Conservation (phyloP, 495 filamentous ascomycete species). For the Annulohypoxylon moriforme region DNA sequence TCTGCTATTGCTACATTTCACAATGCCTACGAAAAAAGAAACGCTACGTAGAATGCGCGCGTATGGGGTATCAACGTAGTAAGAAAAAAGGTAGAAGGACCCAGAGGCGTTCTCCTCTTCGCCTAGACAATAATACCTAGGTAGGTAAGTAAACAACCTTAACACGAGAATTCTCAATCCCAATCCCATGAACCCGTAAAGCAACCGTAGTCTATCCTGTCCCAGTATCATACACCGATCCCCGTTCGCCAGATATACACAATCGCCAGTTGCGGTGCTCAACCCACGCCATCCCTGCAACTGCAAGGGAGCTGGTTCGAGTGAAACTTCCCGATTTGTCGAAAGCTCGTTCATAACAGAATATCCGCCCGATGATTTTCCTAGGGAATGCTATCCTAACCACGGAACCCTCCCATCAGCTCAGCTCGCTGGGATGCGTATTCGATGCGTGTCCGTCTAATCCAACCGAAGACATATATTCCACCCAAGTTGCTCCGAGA, state of each 20-base stretch:
- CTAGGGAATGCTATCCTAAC: not conserved
- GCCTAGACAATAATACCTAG: constrained; percentile 13
- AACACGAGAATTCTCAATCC: not conserved
- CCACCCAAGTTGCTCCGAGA: not conserved
- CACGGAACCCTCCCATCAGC: not conserved
- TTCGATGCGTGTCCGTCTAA: constrained; percentile 17
- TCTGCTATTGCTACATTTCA: constrained; percentile 18
- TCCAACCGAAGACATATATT: constrained; percentile 3
- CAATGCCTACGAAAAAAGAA: not conserved
- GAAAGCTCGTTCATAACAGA: not conserved
- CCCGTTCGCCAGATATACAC: constrained; percentile 11
- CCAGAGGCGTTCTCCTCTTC: not conserved
- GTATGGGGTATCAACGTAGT: constrained; percentile 24
- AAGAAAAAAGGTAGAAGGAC: not conserved
- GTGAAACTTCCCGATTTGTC: not conserved
- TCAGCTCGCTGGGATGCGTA: constrained; percentile 20
- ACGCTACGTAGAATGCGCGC: constrained; percentile 5
- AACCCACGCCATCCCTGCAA: constrained; percentile 2
- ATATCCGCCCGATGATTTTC: constrained; percentile 4
- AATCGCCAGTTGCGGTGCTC: not conserved
- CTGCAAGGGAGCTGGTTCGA: not conserved
- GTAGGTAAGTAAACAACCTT: not conserved
- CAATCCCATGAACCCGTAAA: not conserved
- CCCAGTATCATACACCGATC: constrained; percentile 27
- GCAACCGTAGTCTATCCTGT: constrained; percentile 10